Evolutionary conservation across 179 eudicot genomes (phyloP).

Genomic region (Spergularia azorica): DNA sequence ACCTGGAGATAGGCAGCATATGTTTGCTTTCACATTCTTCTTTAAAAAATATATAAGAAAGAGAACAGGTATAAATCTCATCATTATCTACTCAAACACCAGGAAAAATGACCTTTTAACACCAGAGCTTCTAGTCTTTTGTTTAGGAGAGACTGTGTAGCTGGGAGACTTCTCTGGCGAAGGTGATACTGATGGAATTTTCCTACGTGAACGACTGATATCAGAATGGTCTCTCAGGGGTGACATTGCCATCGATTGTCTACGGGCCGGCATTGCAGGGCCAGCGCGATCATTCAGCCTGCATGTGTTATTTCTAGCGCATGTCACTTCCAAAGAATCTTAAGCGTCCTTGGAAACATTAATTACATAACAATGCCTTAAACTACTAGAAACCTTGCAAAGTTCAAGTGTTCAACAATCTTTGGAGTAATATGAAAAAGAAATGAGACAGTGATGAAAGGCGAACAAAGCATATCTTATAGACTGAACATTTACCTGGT

Average conservation of each 20-base stretch:
- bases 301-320: conserved; percentile 2
- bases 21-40: not conserved
- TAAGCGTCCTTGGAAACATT: not conserved
- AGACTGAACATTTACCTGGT: conserved; percentile 41
- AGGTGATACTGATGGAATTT: conserved; percentile 44
- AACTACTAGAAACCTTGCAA: not conserved
- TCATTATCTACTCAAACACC: not conserved
- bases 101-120: conserved; percentile 44
- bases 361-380: not conserved
- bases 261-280: conserved; percentile 30
- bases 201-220: conserved; percentile 33
- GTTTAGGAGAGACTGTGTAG: conserved; percentile 37
- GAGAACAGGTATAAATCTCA: not conserved
- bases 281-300: conserved; percentile 38
- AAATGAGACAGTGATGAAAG: not conserved
- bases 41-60: not conserved
- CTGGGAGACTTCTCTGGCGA: conserved; percentile 46
- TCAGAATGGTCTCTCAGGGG: conserved; percentile 62
- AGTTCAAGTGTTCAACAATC: not conserved
- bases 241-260: conserved; percentile 54
- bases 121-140: conserved; percentile 40
- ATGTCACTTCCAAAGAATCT: not conserved
- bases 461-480: not conserved
- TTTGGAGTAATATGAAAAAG: not conserved
- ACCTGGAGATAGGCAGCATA: conserved; percentile 29